Evolutionary conservation across 352 stramenopile species (phyloP).

Genomic region (Phytophthora boehmeriae): DNA sequence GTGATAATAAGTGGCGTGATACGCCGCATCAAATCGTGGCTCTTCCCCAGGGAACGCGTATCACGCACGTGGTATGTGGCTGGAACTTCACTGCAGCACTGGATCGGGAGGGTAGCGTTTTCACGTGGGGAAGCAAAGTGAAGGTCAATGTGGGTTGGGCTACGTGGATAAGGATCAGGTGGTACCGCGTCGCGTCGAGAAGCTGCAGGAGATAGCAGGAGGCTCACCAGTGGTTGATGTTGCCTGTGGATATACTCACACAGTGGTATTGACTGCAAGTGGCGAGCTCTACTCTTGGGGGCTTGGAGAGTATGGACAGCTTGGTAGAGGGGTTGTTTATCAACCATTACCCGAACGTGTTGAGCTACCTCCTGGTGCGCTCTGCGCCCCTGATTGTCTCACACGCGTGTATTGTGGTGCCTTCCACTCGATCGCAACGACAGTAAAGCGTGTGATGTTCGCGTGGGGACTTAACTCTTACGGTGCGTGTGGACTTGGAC

Average conservation of each 20-base stretch:
- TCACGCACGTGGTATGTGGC: constrained; percentile 67
- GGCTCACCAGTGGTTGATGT: constrained; percentile 58
- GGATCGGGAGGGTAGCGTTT: constrained; percentile 57
- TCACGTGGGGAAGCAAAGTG: constrained; percentile 88
- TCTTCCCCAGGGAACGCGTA: constrained; percentile 43
- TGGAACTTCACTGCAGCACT: constrained; percentile 86
- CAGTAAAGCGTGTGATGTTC: constrained; percentile 67
- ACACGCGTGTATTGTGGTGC: constrained; percentile 74
- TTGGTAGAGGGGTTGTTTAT: constrained; percentile 89
- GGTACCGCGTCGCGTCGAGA: constrained; percentile 61
- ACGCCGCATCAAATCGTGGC: constrained; percentile 60
- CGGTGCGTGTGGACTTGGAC: constrained; percentile 76
- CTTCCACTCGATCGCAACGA: constrained; percentile 82
- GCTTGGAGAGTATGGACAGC: constrained; percentile 89
- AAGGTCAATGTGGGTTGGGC: constrained; percentile 86
- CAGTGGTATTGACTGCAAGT: constrained; percentile 70
- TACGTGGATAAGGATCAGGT: constrained; percentile 84
- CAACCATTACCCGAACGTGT: constrained; percentile 74
- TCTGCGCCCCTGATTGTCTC: constrained; percentile 56
- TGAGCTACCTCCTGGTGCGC: constrained; percentile 44
- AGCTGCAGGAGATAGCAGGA: constrained; percentile 34
- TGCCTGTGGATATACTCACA: constrained; percentile 89
- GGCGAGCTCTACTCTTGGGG: constrained; percentile 91
- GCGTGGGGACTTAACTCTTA: constrained; percentile 85
- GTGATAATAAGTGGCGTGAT: constrained; percentile 79